Conservation (phyloP, 1,284 basidiomycete genomes). For the Ustilago crameri region DNA sequence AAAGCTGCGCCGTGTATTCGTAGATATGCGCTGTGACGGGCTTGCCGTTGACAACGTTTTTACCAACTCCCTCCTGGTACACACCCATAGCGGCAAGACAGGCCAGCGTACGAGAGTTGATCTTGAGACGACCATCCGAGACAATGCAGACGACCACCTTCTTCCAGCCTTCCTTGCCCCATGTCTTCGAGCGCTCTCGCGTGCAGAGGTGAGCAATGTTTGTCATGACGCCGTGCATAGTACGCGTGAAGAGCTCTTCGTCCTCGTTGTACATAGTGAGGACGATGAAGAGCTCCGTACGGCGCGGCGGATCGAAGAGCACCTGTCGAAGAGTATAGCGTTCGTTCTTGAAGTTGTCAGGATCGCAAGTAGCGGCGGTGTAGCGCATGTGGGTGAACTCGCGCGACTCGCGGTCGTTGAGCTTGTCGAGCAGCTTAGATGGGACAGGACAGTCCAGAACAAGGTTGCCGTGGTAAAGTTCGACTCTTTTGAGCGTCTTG, state of each 20-base stretch:
- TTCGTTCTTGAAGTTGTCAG: constrained; percentile 84
- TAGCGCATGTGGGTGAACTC: constrained; percentile 82
- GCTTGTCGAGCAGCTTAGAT: constrained; percentile 69
- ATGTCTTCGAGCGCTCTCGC: constrained; percentile 84
- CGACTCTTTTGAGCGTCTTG: constrained; percentile 64
- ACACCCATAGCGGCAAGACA: constrained; percentile 82
- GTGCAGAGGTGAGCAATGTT: constrained; percentile 76
- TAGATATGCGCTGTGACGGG: constrained; percentile 91
- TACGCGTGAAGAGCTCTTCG: constrained; percentile 60
- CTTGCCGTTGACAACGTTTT: constrained; percentile 85
- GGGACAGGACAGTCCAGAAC: constrained; percentile 66
- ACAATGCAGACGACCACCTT: constrained; percentile 79
- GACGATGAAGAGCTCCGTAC: constrained; percentile 66
- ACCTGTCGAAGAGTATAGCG: constrained; percentile 63
- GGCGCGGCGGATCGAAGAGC: constrained; percentile 62
- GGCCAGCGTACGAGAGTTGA: constrained; percentile 94
- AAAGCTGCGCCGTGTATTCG: constrained; percentile 77
- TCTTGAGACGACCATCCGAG: constrained; percentile 89
- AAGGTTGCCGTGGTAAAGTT: constrained; percentile 65
- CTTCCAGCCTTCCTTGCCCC: constrained; percentile 97
- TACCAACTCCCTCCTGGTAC: constrained; percentile 92
- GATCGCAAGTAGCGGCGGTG: constrained; percentile 70
- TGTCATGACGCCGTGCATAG: constrained; percentile 66
- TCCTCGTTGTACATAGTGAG: constrained; percentile 67
- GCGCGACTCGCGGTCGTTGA: constrained; percentile 81